A percentile compares a stretch with the other conserved stretches of the same genome.
Conservation (phyloP, 2,329 filamentous ascomycete species). For the Fusarium virguliforme region DNA sequence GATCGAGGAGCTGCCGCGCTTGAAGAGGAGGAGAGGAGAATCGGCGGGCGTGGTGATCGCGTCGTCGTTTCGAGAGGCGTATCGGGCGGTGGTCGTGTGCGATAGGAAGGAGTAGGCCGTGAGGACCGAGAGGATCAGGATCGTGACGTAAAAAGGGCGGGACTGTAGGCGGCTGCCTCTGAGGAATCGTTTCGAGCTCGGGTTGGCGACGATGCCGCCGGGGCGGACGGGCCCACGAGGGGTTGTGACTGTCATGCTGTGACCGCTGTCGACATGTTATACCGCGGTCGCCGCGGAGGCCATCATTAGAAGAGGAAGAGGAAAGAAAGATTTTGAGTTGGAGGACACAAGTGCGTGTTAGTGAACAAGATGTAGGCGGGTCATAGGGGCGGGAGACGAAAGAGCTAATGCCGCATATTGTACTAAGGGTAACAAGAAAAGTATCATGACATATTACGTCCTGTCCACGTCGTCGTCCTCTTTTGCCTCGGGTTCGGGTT, state of each 20-base stretch:
- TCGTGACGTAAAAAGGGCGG: slow-evolving; percentile 66
- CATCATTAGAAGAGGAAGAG: slow-evolving; percentile 25
- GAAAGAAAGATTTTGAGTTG: slow-evolving; percentile 4
- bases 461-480: slow-evolving; percentile 27
- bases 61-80: slow-evolving; percentile 24
- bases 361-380: slow-evolving; percentile 10
- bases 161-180: slow-evolving; percentile 60
- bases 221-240: slow-evolving; percentile 25
- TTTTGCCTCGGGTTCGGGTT: slow-evolving; percentile 34
- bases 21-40: slow-evolving; percentile 44
- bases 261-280: slow-evolving; percentile 47
- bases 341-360: slow-evolving; percentile 7
- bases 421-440: slow-evolving; percentile 9
- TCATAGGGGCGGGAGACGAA: slow-evolving; percentile 12
- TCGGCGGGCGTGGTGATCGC: slow-evolving; percentile 25
- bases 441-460: slow-evolving; percentile 45
- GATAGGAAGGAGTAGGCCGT: slow-evolving; percentile 63
- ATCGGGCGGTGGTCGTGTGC: slow-evolving; percentile 42
- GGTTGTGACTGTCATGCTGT: slow-evolving; percentile 38
- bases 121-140: slow-evolving; percentile 64
- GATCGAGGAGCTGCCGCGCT: slow-evolving; percentile 47
- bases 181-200: slow-evolving; percentile 28
- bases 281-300: slow-evolving; percentile 32
- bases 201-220: slow-evolving; percentile 20
- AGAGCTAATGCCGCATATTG: neutral